Evolutionary conservation across 176 grass and related monocot species (phyloP), one percentile per base, ranked within the genome.

Genomic region (Zizania latifolia): DNA sequence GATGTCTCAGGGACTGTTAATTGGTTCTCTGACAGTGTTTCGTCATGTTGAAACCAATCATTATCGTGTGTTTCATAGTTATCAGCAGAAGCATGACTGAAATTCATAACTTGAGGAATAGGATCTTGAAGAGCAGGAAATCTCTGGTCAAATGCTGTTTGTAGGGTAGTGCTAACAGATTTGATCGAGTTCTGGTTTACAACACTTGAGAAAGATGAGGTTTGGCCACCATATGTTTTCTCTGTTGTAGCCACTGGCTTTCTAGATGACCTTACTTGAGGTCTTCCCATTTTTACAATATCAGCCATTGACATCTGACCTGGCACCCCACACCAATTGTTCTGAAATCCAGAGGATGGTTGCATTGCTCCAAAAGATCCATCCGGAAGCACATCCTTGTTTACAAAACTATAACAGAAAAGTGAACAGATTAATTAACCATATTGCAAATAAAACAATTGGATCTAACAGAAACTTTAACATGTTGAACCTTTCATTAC

Each of bases 261-360:
- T 69, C 72, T 62, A 68, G 71, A 62, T 58, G 89, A 58, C 80
- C 76, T 90, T 66, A 65, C 72, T 82, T 92, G 84, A 63, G 95
- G 84, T 51, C 84, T 79, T 5, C 95, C 91, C 95, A 89, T 99
- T 89, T 92, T 94, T 23, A 99, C 95, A 70, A 99, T 79, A 88
- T 94, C 91, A 77, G 89, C 95, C 95, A 99, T 94, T 44, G 95
- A 99, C 72, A 92, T 80, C 58, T 92, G 91, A 71, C 95, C 95
- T 16, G 89, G 82, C 58, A 94, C 82, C 51, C 89, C 95, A 58
- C 73, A 76, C 89, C 91, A 98, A 75, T 68, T 82, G 33, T 85
- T 78, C 71, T 92, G 95, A 71, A 85, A 81, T 69, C 83, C 80
- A 61, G 89, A 78, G 6, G 74, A 83, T 46, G 76, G 65, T 76